These are phyloP conservation scores for Solanum bulbocastanum DNA, from an alignment of 257 asterid species.

Conservation along the genomic window DNA sequence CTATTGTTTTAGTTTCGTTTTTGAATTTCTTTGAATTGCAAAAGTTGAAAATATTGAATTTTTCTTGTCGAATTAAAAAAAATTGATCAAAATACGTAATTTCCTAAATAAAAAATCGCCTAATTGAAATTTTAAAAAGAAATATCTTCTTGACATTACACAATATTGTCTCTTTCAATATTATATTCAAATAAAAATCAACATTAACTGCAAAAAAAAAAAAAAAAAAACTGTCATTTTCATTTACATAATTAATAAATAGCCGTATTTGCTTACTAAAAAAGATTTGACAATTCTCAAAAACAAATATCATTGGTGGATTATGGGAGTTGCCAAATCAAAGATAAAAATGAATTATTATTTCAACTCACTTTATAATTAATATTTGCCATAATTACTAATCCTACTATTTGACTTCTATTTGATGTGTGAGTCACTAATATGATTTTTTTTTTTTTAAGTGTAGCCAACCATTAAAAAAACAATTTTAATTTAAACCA, in stretches of 20 bases:
- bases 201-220: neutral
- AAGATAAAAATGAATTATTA: neutral
- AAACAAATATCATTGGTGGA: neutral
- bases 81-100: neutral
- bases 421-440: slow-evolving; percentile 3
- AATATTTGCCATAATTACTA: neutral
- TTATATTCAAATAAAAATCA: neutral
- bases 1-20: neutral
- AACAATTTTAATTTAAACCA: neutral
- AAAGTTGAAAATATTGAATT: neutral
- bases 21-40: neutral
- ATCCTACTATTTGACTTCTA: neutral
- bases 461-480: slow-evolving; percentile 1
- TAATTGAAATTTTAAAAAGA: neutral
- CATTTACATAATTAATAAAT: neutral
- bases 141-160: neutral
- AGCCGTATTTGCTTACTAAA: neutral
- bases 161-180: neutral
- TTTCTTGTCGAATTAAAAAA: neutral
- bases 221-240: neutral
- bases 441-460: neutral
- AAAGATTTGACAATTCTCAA: neutral
- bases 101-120: neutral
- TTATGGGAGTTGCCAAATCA: neutral
- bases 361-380: neutral